phyloP scores from a whole-genome alignment of 345 rosid species.

The Rhodamnia argentea region DNA sequence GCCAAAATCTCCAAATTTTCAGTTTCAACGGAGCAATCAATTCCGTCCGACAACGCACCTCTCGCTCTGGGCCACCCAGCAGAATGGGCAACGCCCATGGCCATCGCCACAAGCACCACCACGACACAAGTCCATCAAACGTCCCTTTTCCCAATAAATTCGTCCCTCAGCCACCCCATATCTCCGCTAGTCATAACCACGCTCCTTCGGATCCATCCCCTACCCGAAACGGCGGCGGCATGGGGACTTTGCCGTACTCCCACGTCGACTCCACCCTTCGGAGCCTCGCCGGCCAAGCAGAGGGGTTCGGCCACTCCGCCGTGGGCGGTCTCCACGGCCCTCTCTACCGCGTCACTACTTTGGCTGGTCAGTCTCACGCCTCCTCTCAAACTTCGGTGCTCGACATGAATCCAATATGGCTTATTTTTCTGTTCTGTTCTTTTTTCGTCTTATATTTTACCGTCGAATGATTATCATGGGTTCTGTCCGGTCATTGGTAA shows the following conservation, averaged over 20 bases:
- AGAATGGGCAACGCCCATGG: conserved; percentile 39
- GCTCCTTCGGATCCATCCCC: background rate
- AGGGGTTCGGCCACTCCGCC: conserved; percentile 82
- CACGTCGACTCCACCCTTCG: conserved; percentile 62
- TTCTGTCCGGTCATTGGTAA: background rate
- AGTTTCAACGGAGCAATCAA: background rate
- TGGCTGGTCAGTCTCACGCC: conserved; percentile 36
- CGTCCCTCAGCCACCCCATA: background rate
- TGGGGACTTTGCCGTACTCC: conserved; percentile 45
- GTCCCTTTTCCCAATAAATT: background rate
- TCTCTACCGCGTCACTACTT: conserved; percentile 51
- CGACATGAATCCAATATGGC: background rate
- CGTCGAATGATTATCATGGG: background rate
- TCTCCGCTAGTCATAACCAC: background rate
- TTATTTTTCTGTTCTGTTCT: background rate
- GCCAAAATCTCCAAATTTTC: background rate
- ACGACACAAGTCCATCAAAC: conserved; percentile 13
- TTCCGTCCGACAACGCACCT: background rate
- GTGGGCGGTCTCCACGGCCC: conserved; percentile 76
- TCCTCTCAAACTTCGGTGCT: background rate
- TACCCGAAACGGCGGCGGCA: background rate
- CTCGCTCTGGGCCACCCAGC: background rate
- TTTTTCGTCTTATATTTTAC: background rate
- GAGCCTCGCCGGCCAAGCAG: conserved; percentile 75
- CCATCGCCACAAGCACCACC: conserved; percentile 14